A percentile compares a stretch with the other conserved stretches of the same genome.
phyloP scores from a whole-genome alignment of 2,329 filamentous ascomycete genomes.

The Stemphylium beticola region DNA sequence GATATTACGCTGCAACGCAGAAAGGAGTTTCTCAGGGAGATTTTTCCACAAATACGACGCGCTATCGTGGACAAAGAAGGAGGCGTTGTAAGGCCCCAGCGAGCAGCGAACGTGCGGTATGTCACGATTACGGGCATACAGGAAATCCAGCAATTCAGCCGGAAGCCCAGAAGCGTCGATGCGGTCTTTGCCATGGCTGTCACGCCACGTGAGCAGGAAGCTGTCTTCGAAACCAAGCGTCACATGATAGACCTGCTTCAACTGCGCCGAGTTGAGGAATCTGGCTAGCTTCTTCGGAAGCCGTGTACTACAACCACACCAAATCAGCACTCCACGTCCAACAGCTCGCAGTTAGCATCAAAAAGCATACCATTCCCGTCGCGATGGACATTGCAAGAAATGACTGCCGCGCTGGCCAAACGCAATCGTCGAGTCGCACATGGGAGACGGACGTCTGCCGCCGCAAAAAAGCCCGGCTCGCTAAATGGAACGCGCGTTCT shows the following conservation, averaged over 20 bases:
- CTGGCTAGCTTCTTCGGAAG: constrained; percentile 35
- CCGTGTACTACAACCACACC: constrained; percentile 35
- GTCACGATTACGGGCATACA: constrained; percentile 32
- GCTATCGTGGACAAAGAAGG: constrained; percentile 41
- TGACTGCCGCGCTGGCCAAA: constrained; percentile 46
- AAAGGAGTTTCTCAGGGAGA: constrained; percentile 32
- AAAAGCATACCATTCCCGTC: constrained; percentile 32
- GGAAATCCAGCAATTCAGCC: constrained; percentile 31
- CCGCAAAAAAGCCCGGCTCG: constrained; percentile 6
- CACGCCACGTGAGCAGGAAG: constrained; percentile 45
- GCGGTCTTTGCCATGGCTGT: constrained; percentile 29
- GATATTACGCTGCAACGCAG: constrained; percentile 36
- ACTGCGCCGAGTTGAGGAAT: constrained; percentile 32
- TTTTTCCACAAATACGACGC: constrained; percentile 42
- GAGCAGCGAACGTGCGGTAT: constrained; percentile 37
- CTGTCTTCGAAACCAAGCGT: constrained; percentile 42
- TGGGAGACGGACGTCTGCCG: constrained; percentile 4
- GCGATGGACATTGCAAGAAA: constrained; percentile 42
- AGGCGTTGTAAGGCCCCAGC: constrained; percentile 42
- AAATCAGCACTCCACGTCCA: neutral
- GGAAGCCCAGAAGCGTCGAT: constrained; percentile 37
- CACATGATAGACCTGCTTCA: constrained; percentile 38
- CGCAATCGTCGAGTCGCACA: constrained; percentile 43
- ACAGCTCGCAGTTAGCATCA: no score
- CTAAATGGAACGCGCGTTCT: constrained; percentile 7